Evolutionary conservation across 192 early-diverging fungal species (phyloP).

Genomic region (Polychytrium aggregatum): DNA sequence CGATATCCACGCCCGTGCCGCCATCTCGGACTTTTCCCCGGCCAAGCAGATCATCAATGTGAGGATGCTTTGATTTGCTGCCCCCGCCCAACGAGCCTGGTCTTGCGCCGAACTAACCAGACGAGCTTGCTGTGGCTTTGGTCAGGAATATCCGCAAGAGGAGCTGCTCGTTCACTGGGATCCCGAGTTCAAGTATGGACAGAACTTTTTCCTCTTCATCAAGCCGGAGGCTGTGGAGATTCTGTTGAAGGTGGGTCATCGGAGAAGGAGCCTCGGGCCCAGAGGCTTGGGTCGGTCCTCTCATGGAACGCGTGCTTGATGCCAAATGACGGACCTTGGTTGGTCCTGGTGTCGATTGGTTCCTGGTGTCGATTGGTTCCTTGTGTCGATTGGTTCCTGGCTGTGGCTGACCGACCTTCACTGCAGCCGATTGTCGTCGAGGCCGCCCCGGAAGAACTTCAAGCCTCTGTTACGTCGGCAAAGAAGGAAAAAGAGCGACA

Average conservation of each 20-base stretch:
- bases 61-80: slow-evolving; percentile 24
- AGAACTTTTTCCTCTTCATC: slow-evolving; percentile 45
- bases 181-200: slow-evolving; percentile 40
- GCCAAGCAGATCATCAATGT: slow-evolving; percentile 34
- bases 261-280: no score
- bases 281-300: no score
- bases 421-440: slow-evolving; percentile 7
- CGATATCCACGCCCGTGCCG: slow-evolving; percentile 34
- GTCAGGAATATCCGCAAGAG: slow-evolving; percentile 40
- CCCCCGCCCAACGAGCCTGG: background rate
- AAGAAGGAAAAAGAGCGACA: slow-evolving; percentile 24
- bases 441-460: slow-evolving; percentile 9
- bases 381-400: no score
- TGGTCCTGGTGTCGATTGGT: no score
- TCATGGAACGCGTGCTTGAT: no score
- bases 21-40: slow-evolving; percentile 48
- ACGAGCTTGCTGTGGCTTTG: no score
- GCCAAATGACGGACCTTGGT: no score
- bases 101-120: no score
- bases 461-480: background rate
- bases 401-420: background rate
- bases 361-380: no score
- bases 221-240: slow-evolving; percentile 25
- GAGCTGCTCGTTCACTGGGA: slow-evolving; percentile 46
- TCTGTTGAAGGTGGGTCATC: slow-evolving; percentile 21